Base-by-base conservation (phyloP, 2,329 filamentous ascomycete genomes). In the Trichothecium roseum region DNA sequence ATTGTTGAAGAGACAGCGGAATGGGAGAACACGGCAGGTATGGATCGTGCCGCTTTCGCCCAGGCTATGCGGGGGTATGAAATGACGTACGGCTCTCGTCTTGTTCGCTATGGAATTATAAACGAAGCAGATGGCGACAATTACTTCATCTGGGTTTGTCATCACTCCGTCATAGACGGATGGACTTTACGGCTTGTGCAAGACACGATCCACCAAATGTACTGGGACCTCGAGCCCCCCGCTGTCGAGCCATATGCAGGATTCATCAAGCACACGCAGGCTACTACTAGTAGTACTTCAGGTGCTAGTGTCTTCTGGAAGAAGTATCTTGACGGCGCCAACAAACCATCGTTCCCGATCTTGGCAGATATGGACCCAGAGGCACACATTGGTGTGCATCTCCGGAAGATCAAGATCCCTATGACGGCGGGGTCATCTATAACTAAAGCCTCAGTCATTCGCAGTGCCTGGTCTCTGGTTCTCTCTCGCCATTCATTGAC, bases 161-260 rank as follows among this genome's bases (percentile, higher is more conserved):
- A 54, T 20, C 52, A 53, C 20, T 40, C 50, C 3, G 18, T 52
- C 1, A 49, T 51, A 18, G 51, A 54, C 28, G 51, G 49, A 5
- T 51, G 46, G 46, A 45, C 45, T 6, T 13, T 42, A 28, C 18
- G 18, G 6, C 31, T 46, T 0, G 34, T 44, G 9, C 14, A 40
- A 8, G 27, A 34, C n/a, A 22, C 18, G 1, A 27, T 47, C 5
- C 22, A 30, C 6, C 30, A 14, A 14, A 10, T 41, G 32, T 41
- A 41, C 36, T 20, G 34, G 13, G 38, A 32, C 3, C 12, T 35
- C 29, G 4, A 24, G 37, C 15, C 34, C 22, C 24, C 24, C 12
- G 5, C 30, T 17, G 28, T 38, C 12, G 39, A 30, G 8, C 26
- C 32, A n/a, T 42, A 36, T 20, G 5, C 24, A 6, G n/a, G 8